Evolutionary conservation across 2,329 filamentous ascomycete species (phyloP), one percentile per base, ranked within the genome.

Genomic region (Sclerotinia borealis): DNA sequence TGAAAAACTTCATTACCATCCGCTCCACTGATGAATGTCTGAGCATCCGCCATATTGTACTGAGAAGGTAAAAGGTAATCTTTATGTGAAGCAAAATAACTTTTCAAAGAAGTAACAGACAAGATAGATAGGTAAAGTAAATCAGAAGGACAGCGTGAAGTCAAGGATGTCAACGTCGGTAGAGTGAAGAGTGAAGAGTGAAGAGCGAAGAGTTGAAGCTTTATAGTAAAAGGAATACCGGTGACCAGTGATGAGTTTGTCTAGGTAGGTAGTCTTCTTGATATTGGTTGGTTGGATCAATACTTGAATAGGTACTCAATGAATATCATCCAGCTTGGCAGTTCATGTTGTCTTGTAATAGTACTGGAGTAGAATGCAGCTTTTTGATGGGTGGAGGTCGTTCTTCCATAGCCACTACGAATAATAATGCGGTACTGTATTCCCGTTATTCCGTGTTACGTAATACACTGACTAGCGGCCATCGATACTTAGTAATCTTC

Each of bases 1-100:
- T 74, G 72, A 56, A 74, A 73, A 56, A 72, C 69, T 50, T 72
- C 72, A 61, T 71, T 72, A 31, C 70, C 71, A 64, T 72, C 72
- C n/a, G 70, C 65, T 19, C 65, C 64, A 63, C 67, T 73, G 58
- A 69, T 68, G 61, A 67, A 69, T 25, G 64, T 64, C 34, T 67
- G 60, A 59, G 67, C 9, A 15, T 34, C 48, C 1, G 37, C 15
- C 59, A 61, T 61, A 6, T 55, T 61, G 9, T 17, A 43, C 19
- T 13, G 3, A 15, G 3, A 4, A 41, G 34, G 4, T 19, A 19
- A 13, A 58, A n/a, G 31, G 1, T 36, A 22, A 60, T 65, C 68
- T 68, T 48, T 58, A 4, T n/a, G 13, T 15, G 29, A 11, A 36
- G 29, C 27, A 29, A 50, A 27, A n/a, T 45, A 17, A 4, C n/a